Base-by-base conservation (phyloP, 202 grass and related monocot genomes). In the Hordeum pubiflorum region DNA sequence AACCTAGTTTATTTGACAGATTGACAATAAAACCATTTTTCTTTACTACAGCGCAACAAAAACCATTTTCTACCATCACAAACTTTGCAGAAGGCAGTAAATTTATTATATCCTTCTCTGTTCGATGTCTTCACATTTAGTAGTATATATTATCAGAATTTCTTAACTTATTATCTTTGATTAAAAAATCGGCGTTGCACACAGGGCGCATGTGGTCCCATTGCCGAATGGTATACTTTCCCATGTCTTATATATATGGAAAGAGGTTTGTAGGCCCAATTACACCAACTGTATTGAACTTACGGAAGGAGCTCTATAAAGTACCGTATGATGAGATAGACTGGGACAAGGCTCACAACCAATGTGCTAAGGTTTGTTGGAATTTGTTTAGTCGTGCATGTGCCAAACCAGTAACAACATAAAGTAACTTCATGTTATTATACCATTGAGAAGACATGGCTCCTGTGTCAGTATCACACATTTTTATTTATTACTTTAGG, bases 211-310 rank as follows among this genome's bases (percentile, higher is more conserved):
- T 97, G 89, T 97, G 94, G 94, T 97, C 89, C 57, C 94, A 94
- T 50, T 97, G 94, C 61, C 87, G 94, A 31, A 97, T 94, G 94
- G 89, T 97, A 48, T 97, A 97, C 88, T 63, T 97, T 41, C 94
- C 94, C n/a, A 94, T 97, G 94, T 97, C 87, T 65, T 97, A 94
- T 71, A 86, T 97, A 76, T 97, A 89, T 36, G 91, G 94, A 39
- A 97, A 92, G 83, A 92, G 89, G 40, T 97, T 94, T 91, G 86
- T 90, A 9, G 79, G 88, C 46, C 88, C 46, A 83, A 86, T 92
- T 71, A 92, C 94, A 24, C 40, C 79, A 18, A 76, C 70, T 43
- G 29, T 94, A 75, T 65, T 86, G 75, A 86, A 89, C 58, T 68
- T 97, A 43, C 90, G 89, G 32, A 97, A 89, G 62, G 94, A 97